phyloP scores from a whole-genome alignment of 495 filamentous ascomycete genomes.

The Penicillium cataractarum region DNA sequence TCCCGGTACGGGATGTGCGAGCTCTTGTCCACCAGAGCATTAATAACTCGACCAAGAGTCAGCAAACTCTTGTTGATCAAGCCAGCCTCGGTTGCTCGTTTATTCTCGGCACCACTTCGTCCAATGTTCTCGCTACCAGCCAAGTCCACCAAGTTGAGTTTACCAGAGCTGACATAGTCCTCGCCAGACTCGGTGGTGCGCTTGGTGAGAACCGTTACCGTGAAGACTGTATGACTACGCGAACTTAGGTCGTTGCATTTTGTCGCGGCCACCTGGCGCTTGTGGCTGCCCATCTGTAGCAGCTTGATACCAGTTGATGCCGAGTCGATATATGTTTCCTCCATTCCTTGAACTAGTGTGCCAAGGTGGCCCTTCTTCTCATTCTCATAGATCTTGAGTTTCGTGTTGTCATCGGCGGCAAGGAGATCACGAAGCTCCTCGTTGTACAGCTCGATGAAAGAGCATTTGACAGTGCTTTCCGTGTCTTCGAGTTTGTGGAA shows the following conservation, averaged over 20 bases:
- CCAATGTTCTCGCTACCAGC: conserved; percentile 98
- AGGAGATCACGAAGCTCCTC: conserved; percentile 93
- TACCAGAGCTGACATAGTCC: conserved; percentile 90
- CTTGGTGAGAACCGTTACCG: conserved; percentile 87
- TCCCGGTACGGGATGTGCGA: conserved; percentile 94
- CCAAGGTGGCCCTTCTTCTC: conserved; percentile 76
- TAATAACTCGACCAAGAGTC: conserved; percentile 95
- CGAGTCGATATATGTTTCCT: conserved; percentile 87
- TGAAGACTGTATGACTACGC: conserved; percentile 95
- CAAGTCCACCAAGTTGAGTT: conserved; percentile 94
- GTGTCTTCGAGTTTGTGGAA: conserved; percentile 84
- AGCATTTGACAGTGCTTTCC: conserved; percentile 93
- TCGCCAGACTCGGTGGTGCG: conserved; percentile 79
- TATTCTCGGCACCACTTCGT: conserved; percentile 94
- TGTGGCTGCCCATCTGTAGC: conserved; percentile 87
- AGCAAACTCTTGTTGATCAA: conserved; percentile 97
- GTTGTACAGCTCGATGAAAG: conserved; percentile 98
- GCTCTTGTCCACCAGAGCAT: conserved; percentile 90
- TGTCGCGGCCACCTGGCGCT: conserved; percentile 93
- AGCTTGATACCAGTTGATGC: conserved; percentile 84
- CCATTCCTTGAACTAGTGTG: conserved; percentile 95
- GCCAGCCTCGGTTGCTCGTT: conserved; percentile 91
- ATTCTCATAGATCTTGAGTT: conserved; percentile 96
- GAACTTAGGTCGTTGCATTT: conserved; percentile 98
- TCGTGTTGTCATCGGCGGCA: conserved; percentile 74